phyloP scores from a whole-genome alignment of 2,329 filamentous ascomycete genomes.

The Cladorrhinum sp. region DNA sequence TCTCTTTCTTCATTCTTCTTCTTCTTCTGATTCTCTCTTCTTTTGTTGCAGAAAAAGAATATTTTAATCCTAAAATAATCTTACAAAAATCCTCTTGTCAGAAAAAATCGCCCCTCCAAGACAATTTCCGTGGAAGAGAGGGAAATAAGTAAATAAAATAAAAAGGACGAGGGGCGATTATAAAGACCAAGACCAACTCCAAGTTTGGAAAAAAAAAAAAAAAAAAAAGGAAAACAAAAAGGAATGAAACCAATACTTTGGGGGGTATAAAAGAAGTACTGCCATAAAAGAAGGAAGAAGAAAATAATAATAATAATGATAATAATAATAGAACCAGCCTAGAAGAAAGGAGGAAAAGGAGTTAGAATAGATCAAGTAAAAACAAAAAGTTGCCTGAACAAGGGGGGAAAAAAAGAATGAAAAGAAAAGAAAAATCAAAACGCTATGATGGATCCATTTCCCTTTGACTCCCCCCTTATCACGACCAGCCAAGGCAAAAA shows the following conservation, averaged over 20 bases:
- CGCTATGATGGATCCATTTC: not conserved
- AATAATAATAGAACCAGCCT: not conserved
- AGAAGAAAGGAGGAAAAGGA: not conserved
- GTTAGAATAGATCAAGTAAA: not conserved
- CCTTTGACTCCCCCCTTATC: no score
- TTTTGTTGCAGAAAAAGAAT: no score
- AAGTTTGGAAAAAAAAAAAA: not conserved
- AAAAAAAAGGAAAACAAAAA: not conserved
- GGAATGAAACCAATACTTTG: not conserved
- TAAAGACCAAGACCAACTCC: no score
- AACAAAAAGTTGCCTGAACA: no score
- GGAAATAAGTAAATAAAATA: not conserved
- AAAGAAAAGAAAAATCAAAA: constrained; percentile 2
- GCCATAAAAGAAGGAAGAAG: not conserved
- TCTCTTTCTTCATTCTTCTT: not conserved
- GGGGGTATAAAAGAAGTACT: constrained; percentile 1
- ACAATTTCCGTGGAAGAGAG: not conserved
- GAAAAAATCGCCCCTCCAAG: not conserved
- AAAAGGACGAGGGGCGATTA: no score
- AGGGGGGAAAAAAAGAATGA: not conserved
- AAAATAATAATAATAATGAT: not conserved
- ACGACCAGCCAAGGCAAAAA: no score
- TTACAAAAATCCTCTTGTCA: not conserved
- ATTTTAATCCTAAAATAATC: not conserved
- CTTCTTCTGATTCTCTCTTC: no score